Evolutionary conservation across 1,284 basidiomycete species (phyloP).

Genomic region (Sanghuangporus sanghuang): DNA sequence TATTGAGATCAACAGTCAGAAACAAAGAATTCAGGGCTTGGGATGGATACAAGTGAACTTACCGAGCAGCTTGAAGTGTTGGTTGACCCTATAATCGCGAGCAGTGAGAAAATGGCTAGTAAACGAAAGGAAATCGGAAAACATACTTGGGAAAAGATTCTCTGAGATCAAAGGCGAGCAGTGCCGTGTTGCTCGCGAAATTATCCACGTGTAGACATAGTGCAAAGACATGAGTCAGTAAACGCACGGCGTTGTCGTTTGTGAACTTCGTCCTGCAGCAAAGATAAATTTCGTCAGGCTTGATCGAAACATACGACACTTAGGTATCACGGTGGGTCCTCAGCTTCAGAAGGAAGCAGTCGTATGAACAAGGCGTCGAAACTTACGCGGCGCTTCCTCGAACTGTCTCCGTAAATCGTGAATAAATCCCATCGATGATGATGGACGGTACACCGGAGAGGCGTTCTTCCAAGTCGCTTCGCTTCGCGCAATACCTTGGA

Average conservation of each 20-base stretch:
- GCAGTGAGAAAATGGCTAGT: not conserved
- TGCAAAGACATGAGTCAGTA: slow-evolving; percentile 76
- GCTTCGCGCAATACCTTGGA: slow-evolving; percentile 36
- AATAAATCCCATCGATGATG: slow-evolving; percentile 70
- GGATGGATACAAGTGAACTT: not conserved
- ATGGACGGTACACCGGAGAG: slow-evolving; percentile 55
- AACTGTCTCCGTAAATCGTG: slow-evolving; percentile 72
- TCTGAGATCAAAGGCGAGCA: slow-evolving; percentile 69
- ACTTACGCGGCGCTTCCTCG: slow-evolving; percentile 59
- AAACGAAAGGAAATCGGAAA: not conserved
- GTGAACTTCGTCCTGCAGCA: slow-evolving; percentile 58
- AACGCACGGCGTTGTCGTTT: slow-evolving; percentile 59
- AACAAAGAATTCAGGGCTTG: slow-evolving; percentile 9
- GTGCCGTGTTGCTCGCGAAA: slow-evolving; percentile 62
- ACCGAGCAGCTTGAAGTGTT: slow-evolving; percentile 38
- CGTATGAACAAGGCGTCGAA: slow-evolving; percentile 5
- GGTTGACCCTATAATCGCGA: slow-evolving; percentile 35
- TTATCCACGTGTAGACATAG: slow-evolving; percentile 76
- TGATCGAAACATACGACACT: too few relatives aligned
- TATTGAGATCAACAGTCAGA: slow-evolving; percentile 22
- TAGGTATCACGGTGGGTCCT: too few relatives aligned
- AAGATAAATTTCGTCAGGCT: too few relatives aligned
- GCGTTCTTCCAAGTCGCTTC: slow-evolving; percentile 48
- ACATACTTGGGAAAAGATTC: slow-evolving; percentile 60
- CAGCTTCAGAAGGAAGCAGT: not conserved